Percentiles rank a stretch among this genome's conserved stretches.
Evolutionary conservation across 176 grass and related monocot genomes (phyloP).

Genomic region (Leersia perrieri): DNA sequence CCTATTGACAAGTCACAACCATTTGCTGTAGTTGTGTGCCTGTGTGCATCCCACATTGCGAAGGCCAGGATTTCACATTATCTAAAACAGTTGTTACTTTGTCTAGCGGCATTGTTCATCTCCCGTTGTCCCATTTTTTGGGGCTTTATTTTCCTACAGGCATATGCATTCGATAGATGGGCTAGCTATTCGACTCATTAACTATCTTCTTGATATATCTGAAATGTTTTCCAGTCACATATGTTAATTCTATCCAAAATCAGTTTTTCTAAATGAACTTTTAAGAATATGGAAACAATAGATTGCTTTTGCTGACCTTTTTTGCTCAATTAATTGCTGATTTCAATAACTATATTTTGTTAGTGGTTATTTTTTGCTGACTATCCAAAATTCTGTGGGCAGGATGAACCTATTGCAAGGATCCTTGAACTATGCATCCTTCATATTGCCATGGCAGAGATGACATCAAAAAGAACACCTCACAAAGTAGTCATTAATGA

Average conservation of each 20-base stretch:
- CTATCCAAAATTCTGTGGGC: constrained; percentile 3
- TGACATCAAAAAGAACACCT: constrained; percentile 73
- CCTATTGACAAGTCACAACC: not conserved
- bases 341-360: not conserved
- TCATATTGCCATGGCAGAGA: constrained; percentile 98
- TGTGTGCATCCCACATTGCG: not conserved
- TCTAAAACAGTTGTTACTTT: not conserved
- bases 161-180: not conserved
- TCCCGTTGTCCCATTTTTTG: not conserved
- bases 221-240: not conserved
- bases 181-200: not conserved
- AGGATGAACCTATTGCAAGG: constrained; percentile 84
- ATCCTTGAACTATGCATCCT: constrained; percentile 96
- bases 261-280: not conserved
- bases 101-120: not conserved
- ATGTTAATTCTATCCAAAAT: not conserved
- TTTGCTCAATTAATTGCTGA: not conserved
- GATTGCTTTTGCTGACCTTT: not conserved
- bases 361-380: not conserved
- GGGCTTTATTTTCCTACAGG: not conserved
- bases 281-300: not conserved
- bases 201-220: constrained; percentile 20
- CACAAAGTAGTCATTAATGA: constrained; percentile 96
- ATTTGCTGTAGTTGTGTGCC: not conserved
- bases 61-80: not conserved